These are phyloP conservation scores for Mortierella polycephala DNA, from an alignment of 371 early-diverging fungal genomes.

Conservation along the genomic window DNA sequence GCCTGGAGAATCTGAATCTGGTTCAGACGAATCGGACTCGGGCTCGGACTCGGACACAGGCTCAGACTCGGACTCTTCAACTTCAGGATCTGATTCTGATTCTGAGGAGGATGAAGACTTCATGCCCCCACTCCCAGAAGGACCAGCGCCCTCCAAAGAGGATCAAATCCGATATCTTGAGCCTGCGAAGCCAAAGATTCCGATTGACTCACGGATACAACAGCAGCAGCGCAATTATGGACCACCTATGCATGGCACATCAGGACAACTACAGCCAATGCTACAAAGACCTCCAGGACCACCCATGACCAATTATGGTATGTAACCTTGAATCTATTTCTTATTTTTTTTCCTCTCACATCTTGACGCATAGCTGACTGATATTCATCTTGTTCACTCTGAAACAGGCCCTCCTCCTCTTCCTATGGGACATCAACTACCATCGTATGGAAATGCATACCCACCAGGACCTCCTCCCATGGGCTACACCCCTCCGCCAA, in stretches of 20 bases:
- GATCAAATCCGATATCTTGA: constrained; percentile 22
- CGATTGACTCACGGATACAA: constrained; percentile 22
- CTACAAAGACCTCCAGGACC: constrained; percentile 23
- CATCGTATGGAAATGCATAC: constrained; percentile 29
- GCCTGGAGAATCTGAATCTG: constrained; percentile 4
- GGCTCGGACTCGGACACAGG: constrained; percentile 31
- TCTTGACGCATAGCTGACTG: background rate
- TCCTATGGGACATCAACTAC: constrained; percentile 18
- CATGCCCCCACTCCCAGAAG: constrained; percentile 50
- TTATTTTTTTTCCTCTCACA: too few relatives aligned
- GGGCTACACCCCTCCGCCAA: constrained; percentile 17
- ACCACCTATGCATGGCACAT: constrained; percentile 11
- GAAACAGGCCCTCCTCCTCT: constrained; percentile 6
- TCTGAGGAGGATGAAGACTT: constrained; percentile 29
- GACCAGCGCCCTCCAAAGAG: constrained; percentile 33
- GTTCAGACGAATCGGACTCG: constrained; percentile 10
- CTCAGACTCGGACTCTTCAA: constrained; percentile 37
- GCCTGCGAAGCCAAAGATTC: constrained; percentile 23
- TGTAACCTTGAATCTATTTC: background rate
- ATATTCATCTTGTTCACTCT: too few relatives aligned
- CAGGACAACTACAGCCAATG: constrained; percentile 19
- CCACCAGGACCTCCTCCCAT: constrained; percentile 28
- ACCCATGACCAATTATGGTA: constrained; percentile 28
- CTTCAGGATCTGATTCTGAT: constrained; percentile 30
- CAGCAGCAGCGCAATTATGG: constrained; percentile 4